These are phyloP conservation scores for Colletotrichum gloeosporioides DNA, from an alignment of 2,329 filamentous ascomycete genomes.

Conservation along the genomic window DNA sequence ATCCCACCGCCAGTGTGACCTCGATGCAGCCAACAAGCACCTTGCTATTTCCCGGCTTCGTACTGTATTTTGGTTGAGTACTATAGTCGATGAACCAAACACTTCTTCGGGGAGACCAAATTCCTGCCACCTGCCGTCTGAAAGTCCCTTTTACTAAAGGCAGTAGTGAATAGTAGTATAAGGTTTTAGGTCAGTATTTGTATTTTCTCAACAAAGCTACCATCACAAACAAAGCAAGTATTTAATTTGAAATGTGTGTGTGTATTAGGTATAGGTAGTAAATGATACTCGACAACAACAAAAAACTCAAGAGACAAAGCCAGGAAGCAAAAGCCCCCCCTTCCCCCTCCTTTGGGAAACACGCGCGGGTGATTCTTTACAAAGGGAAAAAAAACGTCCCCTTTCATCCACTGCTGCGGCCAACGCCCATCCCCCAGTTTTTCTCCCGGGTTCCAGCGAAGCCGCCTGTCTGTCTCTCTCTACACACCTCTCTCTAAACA, in stretches of 20 bases:
- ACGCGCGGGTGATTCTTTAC: neutral
- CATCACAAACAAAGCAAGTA: neutral
- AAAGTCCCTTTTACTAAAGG: neutral
- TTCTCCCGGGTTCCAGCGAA: slow-evolving; percentile 12
- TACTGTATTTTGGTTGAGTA: neutral
- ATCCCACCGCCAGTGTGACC: neutral
- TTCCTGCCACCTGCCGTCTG: neutral
- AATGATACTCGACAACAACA: neutral
- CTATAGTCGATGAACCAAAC: neutral
- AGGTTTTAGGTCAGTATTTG: neutral
- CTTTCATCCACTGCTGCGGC: slow-evolving; percentile 4
- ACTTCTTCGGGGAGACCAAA: neutral
- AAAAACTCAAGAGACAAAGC: neutral
- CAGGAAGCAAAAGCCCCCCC: neutral
- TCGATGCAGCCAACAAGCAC: neutral
- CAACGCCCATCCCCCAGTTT: slow-evolving; percentile 8
- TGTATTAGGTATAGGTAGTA: neutral
- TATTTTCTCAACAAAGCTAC: neutral
- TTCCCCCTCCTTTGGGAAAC: neutral
- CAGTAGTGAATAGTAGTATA: neutral
- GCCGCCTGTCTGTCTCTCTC: neutral
- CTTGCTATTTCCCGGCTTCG: neutral
- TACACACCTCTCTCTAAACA: neutral
- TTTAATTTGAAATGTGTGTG: neutral
- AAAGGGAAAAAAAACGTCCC: slow-evolving; percentile 8